Base-by-base conservation (phyloP, 306 rosid species). In the Rosa multiflora region DNA sequence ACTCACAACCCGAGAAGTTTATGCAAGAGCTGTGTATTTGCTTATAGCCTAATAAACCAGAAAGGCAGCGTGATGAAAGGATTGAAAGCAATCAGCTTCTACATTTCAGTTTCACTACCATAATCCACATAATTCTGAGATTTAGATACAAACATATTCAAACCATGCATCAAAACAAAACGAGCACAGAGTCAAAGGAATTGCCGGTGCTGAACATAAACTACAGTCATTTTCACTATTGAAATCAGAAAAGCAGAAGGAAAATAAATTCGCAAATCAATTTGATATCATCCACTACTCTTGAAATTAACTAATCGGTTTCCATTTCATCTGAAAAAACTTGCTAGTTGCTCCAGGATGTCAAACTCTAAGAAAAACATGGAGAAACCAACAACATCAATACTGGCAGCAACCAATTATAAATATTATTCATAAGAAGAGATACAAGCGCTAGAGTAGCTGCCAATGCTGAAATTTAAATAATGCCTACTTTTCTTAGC, bases 371-470 rank as follows among this genome's bases (percentile, higher is more conserved):
- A 37, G 70, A 37, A 67, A 42, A 8, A 67, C 26, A 67, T 39
- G 49, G 72, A 40, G 15, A 40, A 11, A 40, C 39, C 73, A 69
- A 69, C 49, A 67, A 40, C 39, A 44, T 69, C 37, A 44, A 44
- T 46, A 47, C n/a, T 44, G 53, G 73, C 37, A 69, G 53, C 39
- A 44, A 44, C 6, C 10, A 37, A 35, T 66, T 62, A 62, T 67
- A 40, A 40, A 67, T 20, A 37, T 67, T 21, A 69, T 48, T 69
- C 32, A 13, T 69, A 10, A 21, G 55, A 69, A 11, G 49, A 46
- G 32, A 69, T 69, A 44, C 73, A 69, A 21, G 55, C 1, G 55
- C 73, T 40, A 69, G 70, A 64, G 37, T 37, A 39, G 47, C 72
- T 42, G 39, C 72, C 79, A n/a, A 76, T 47, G 39, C 37, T 47